Evolutionary conservation across 345 rosid species (phyloP).

Genomic region (Hevea brasiliensis): DNA sequence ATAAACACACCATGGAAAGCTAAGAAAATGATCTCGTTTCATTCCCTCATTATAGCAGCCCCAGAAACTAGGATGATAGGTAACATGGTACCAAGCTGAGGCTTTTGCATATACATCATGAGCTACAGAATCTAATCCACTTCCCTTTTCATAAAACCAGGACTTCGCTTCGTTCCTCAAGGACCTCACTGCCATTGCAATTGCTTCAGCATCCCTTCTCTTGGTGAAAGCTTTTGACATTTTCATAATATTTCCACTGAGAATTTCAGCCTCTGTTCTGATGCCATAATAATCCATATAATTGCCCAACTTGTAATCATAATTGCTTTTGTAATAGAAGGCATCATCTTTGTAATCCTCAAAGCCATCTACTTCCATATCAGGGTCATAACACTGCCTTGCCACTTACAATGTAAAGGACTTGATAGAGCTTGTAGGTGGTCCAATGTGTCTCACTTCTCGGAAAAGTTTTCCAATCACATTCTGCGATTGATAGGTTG

Average conservation of each 20-base stretch:
- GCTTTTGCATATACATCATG: slow-evolving; percentile 50
- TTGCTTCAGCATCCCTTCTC: slow-evolving; percentile 51
- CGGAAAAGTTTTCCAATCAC: slow-evolving; percentile 65
- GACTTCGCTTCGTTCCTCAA: slow-evolving; percentile 52
- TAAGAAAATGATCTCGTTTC: slow-evolving; percentile 59
- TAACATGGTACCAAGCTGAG: slow-evolving; percentile 80
- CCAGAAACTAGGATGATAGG: slow-evolving; percentile 63
- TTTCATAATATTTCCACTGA: slow-evolving; percentile 47
- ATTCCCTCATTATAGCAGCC: slow-evolving; percentile 61
- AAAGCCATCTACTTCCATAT: slow-evolving; percentile 56
- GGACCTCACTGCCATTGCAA: slow-evolving; percentile 43
- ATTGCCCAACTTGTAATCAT: slow-evolving; percentile 53
- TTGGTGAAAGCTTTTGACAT: slow-evolving; percentile 47
- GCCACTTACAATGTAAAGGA: slow-evolving; percentile 47
- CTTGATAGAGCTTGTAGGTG: slow-evolving; percentile 23
- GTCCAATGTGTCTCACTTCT: slow-evolving; percentile 41
- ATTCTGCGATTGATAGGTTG: slow-evolving; percentile 42
- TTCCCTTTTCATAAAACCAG: slow-evolving; percentile 45
- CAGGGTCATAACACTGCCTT: slow-evolving; percentile 40
- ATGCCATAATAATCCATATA: slow-evolving; percentile 61
- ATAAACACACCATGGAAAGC: slow-evolving; percentile 77
- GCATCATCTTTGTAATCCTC: slow-evolving; percentile 47
- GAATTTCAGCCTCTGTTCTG: slow-evolving; percentile 54
- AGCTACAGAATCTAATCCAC: slow-evolving; percentile 18
- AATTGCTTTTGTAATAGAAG: slow-evolving; percentile 39